Evolutionary conservation across 441 rosid genomes (phyloP), one percentile per base, ranked within the genome.

Genomic region (Croton setiger): DNA sequence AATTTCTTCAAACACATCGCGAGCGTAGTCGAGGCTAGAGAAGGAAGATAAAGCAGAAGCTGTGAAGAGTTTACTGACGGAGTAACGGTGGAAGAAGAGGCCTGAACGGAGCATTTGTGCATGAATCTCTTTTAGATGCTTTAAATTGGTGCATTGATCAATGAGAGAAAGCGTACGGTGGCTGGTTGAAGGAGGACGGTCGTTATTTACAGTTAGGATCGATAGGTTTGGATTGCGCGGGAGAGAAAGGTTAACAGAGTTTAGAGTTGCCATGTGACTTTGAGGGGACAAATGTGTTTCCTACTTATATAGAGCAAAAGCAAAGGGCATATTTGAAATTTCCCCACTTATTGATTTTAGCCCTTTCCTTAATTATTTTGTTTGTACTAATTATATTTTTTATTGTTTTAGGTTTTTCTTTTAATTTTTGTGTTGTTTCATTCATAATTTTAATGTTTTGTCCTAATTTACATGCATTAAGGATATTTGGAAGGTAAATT

Each of bases 1-100:
- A 82, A 87, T 89, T 76, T 84, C 74, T 51, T 87, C 93, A 74
- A 89, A 89, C 88, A 89, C 79, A 63, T 82, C 81, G 55, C 80
- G 76, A 11, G 91, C 93, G 69, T 87, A 89, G 1, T 85, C 85
- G 64, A 89, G 84, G 54, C 82, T 79, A 5, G 86, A 83, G 68
- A 86, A 81, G 1, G 83, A 20, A 2, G 75, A 68, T 31, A 86
- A 52, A 0, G 87, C 78, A 2, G 72, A 51, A 3, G 75, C 68
- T 7, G 81, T 74, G 77, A 87, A 81, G 68, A 88, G 81, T 72
- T 81, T 87, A 76, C 90, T 85, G 44, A 85, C 86, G 2, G 86
- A 68, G 79, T 73, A 83, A 10, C 80, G 69, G 17, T 85, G 78
- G 27, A 68, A 72, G 68, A 82, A 73, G 63, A 81, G 78, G 49